phyloP scores from a whole-genome alignment of 768 basidiomycete species.

The Podaxis pistillaris region DNA sequence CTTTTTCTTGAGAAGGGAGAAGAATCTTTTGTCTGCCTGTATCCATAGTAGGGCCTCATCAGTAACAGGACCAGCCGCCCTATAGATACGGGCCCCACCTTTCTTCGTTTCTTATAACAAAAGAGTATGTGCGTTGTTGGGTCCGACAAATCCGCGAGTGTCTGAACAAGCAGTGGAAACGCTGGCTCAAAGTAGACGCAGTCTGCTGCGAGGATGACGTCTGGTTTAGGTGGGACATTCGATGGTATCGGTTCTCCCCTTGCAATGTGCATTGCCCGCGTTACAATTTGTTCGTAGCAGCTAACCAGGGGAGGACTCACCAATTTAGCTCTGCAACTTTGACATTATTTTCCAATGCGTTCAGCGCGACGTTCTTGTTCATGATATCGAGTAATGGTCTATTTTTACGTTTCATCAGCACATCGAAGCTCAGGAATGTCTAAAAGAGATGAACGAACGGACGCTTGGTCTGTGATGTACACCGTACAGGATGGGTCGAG shows the following conservation, averaged over 20 bases:
- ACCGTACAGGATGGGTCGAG: conserved; percentile 57
- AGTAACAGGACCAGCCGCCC: neutral
- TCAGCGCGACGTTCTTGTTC: conserved; percentile 68
- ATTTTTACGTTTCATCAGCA: conserved; percentile 14
- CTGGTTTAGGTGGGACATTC: conserved; percentile 42
- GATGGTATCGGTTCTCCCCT: conserved; percentile 68
- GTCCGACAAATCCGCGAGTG: conserved; percentile 63
- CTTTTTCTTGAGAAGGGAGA: conserved; percentile 70
- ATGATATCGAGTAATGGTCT: conserved; percentile 82
- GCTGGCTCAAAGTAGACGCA: conserved; percentile 96
- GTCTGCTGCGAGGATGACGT: conserved; percentile 86
- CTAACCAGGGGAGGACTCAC: conserved; percentile 38
- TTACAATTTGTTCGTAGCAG: conserved; percentile 12
- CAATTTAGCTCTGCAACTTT: conserved; percentile 78
- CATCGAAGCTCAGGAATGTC: neutral
- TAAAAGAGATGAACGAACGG: conserved; percentile 33
- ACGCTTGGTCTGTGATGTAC: conserved; percentile 91
- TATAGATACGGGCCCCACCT: conserved; percentile 42
- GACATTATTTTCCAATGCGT: conserved; percentile 53
- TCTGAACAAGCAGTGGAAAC: conserved; percentile 83
- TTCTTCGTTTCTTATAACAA: conserved; percentile 92
- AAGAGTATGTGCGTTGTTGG: conserved; percentile 71
- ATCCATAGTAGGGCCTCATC: neutral
- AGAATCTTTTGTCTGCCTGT: conserved; percentile 89
- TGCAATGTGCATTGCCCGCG: conserved; percentile 6